Evolutionary conservation across 768 basidiomycete genomes (phyloP).

Genomic region (Lepiota venenata): DNA sequence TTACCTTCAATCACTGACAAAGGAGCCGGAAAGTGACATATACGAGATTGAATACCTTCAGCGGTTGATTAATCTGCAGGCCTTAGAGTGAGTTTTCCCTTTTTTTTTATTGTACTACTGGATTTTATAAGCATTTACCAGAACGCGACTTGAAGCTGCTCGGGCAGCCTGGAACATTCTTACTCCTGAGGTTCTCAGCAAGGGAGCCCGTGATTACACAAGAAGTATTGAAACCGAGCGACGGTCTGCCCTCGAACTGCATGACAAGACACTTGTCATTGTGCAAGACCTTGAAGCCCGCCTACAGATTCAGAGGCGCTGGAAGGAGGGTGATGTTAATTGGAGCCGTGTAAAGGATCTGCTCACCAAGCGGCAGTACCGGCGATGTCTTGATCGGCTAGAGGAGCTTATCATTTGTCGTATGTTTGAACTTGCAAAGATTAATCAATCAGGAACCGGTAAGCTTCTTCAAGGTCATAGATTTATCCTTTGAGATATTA

Average conservation of each 20-base stretch:
- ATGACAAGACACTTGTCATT: too few relatives aligned
- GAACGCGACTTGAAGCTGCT: too few relatives aligned
- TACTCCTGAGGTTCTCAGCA: too few relatives aligned
- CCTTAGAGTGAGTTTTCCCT: slow-evolving; percentile 12
- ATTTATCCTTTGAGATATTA: too few relatives aligned
- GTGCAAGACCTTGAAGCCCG: too few relatives aligned
- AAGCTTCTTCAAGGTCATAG: background rate
- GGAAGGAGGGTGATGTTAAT: slow-evolving; percentile 9
- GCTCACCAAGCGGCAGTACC: slow-evolving; percentile 4
- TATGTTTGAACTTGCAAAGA: slow-evolving; percentile 24
- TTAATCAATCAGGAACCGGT: slow-evolving; percentile 26
- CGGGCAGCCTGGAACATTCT: too few relatives aligned
- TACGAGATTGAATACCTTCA: slow-evolving; percentile 18
- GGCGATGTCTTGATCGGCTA: slow-evolving; percentile 18
- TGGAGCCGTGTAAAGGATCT: slow-evolving; percentile 7
- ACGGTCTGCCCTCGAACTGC: too few relatives aligned
- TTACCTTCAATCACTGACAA: slow-evolving; percentile 11
- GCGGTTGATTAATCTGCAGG: slow-evolving; percentile 4
- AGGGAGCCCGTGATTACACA: too few relatives aligned
- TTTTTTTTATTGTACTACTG: too few relatives aligned
- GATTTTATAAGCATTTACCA: too few relatives aligned
- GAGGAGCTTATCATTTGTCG: slow-evolving; percentile 18
- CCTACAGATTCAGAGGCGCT: slow-evolving; percentile 12
- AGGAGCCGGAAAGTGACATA: slow-evolving; percentile 14
- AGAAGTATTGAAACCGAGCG: too few relatives aligned